Base-by-base conservation (phyloP, 495 filamentous ascomycete species). In the Penicillium roqueforti region DNA sequence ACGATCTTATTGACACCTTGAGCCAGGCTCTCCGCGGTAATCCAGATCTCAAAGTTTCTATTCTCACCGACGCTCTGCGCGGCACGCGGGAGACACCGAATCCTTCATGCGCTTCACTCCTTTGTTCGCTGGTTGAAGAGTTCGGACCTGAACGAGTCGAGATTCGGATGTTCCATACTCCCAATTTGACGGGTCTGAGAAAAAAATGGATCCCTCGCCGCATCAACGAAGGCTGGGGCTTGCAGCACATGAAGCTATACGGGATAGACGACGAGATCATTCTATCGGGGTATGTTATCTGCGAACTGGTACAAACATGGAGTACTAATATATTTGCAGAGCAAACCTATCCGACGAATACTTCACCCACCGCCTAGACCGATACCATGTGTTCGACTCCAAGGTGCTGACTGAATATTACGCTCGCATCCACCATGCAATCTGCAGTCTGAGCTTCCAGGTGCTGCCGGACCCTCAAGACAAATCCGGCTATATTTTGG, bases 181-280 rank as follows among this genome's bases (percentile, higher is more conserved):
- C 93, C 2, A 99, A 97, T 59, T 72, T 99, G 26, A 96, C 88
- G 0, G 95, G 93, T 0, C 57, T 92, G 40, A 81, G 85, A 42
- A 97, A 97, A 75, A 83, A 82, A 59, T 67, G 88, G 58, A 80
- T 97, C 39, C 93, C 93, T 3, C 86, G 83, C 57, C 81, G 93
- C 9, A 90, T 97, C 64, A 99, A 99, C 60, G 93, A 99, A 68
- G 93, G 93, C 32, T 99, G 93, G 92, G 93, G 93, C 13, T 72
- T 99, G 39, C 93, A 99, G 65, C 93, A 99, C 65, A 99, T 99
- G 90, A 99, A 99, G 78, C 79, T 99, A 0, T 99, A 99, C 59
- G 93, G 95, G 1, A 71, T 96, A 38, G 93, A 99, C 56, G 91
- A 97, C 62, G 92, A 97, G 68, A 84, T 99, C 45, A 93, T 99